These are phyloP conservation scores for Murraya koenigii DNA, from an alignment of 345 rosid genomes.

Conservation along the genomic window DNA sequence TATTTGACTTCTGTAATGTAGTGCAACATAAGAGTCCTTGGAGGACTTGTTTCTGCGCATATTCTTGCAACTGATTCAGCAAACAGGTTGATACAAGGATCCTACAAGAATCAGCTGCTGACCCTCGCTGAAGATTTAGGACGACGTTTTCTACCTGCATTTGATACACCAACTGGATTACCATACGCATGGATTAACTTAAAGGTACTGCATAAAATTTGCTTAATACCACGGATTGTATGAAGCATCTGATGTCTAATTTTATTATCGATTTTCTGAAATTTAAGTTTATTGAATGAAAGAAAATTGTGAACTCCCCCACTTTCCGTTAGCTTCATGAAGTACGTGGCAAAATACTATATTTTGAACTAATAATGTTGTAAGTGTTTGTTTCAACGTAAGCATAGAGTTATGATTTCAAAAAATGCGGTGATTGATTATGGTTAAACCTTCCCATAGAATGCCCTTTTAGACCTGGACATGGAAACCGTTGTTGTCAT, in stretches of 20 bases:
- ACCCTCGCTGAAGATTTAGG: constrained; percentile 81
- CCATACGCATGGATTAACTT: constrained; percentile 97
- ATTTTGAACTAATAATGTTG: neutral
- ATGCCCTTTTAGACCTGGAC: neutral
- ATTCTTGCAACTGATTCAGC: constrained; percentile 90
- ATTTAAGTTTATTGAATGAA: neutral
- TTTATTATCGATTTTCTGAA: neutral
- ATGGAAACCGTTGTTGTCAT: neutral
- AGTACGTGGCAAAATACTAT: neutral
- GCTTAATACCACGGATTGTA: neutral
- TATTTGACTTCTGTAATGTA: constrained; percentile 41
- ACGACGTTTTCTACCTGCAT: constrained; percentile 79
- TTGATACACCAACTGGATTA: constrained; percentile 84
- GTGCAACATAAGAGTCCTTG: constrained; percentile 99
- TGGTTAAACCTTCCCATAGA: neutral
- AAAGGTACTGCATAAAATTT: constrained; percentile 52
- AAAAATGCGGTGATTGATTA: neutral
- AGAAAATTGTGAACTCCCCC: neutral
- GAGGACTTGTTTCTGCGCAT: constrained; percentile 99
- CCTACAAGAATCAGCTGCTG: constrained; percentile 78
- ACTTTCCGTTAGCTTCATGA: neutral
- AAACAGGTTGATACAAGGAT: constrained; percentile 69
- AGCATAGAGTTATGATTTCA: neutral
- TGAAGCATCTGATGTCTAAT: neutral
- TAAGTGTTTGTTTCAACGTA: neutral